Evolutionary conservation across 805 yeast genomes (phyloP), one percentile per base, ranked within the genome.

Genomic region (Saccharomyces paradoxus): DNA sequence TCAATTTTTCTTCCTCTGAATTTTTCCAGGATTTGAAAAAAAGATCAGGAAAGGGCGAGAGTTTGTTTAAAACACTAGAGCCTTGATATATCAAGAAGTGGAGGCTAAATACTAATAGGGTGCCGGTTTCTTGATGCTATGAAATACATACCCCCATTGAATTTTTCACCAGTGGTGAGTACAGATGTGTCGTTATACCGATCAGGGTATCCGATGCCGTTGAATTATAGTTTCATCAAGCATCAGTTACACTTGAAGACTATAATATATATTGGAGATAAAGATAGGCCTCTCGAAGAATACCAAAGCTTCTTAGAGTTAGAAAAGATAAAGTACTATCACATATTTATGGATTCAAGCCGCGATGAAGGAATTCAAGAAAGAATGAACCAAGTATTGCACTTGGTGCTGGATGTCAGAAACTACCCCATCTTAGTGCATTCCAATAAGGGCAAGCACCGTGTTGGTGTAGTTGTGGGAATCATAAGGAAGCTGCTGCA

Each of bases 361-460:
- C 83, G 83, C 54, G 95, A 88, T 63, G 88, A 90, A 2, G 83
- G 84, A 65, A 73, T 77, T 58, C 80, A 83, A 3, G 74, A 74
- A 5, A 79, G 84, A 1, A 77, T 90, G 55, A 74, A 81, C 26
- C 66, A 71, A 24, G 84, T 88, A 0, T 71, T 87, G 46, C 74
- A 79, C 54, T 63, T 86, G 41, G 74, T 87, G 50, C 66, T 83
- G 31, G 79, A 86, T 62, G 76, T 75, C 49, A 81, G 83, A 13
- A 90, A 90, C 67, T 89, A 86, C 66, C 99, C 99, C 1, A 82
- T 92, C 12, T 74, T 92, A 54, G 80, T 92, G 12, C 98, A 94
- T 68, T 89, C 97, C 3, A 89, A 94, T 70, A 92, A 92, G 73
- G 99, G 99, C n/a, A 94, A 94, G 69, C 99, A 92, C 68, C 72